Base-by-base conservation (phyloP, 345 rosid species). In the Camelina neglecta region DNA sequence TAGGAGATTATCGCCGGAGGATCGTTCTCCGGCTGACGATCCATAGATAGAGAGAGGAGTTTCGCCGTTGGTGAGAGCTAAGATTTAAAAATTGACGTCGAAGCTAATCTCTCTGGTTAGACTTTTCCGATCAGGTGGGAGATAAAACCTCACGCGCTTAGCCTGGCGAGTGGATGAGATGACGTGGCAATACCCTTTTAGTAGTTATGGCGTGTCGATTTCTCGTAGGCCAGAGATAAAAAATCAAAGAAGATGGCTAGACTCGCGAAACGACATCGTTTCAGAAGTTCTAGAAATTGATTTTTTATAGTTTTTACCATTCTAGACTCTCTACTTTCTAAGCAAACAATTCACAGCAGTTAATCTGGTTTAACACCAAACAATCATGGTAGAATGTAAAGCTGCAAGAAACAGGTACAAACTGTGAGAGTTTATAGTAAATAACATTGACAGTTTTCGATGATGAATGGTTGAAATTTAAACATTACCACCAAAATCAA, bases 361-460 rank as follows among this genome's bases (percentile, higher is more conserved):
- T 3, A 50, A 18, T 50, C 55, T 8, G 26, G 68, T 73, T 36
- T 38, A 23, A 81, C 73, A 54, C 11, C 54, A 49, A 49, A 1
- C 54, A 16, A 20, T 51, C 26, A 81, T 62, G 45, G 79, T 85
- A 0, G 83, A 75, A 69, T 86, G 89, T 75, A 90, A 87, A 71
- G 86, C 79, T 89, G 80, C 44, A 49, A 71, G 5, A 31, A 20
- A 72, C 23, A 0, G 0, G 7, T 15, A 15, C 12, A 73, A 38
- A 8, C 45, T 6, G 63, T 50, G 59, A 68, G 16, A 38, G 11
- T 7, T 41, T n/a, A 0, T 15, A 15, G 69, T 49, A 24, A 24
- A 68, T 11, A 33, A 48, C 35, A 54, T 12, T 6, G 38, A 55
- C 33, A 2, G 10, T 41, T 41, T 16, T 39, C 33, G 7, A 41